Conservation (phyloP, 768 basidiomycete species). For the Hericium rajendrae region DNA sequence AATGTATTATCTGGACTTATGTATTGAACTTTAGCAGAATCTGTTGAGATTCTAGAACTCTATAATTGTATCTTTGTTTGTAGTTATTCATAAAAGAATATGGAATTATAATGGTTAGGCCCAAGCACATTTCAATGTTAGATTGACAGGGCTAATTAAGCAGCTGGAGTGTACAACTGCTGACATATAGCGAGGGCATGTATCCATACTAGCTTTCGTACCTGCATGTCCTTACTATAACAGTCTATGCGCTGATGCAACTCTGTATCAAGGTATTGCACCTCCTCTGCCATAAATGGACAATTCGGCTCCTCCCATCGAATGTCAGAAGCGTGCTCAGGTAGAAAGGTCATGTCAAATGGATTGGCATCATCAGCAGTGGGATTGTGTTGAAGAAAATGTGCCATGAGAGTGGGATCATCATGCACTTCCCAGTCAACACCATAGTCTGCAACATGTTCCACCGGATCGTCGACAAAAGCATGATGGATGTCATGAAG, state of each 20-base stretch:
- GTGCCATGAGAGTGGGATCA: slow-evolving; percentile 9
- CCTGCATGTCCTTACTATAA: background rate
- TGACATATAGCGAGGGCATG: background rate
- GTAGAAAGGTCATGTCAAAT: background rate
- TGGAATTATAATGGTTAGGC: too few relatives aligned
- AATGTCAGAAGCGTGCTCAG: slow-evolving; percentile 7
- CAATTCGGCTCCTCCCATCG: slow-evolving; percentile 10
- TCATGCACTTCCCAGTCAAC: slow-evolving; percentile 16
- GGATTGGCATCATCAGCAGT: slow-evolving; percentile 2
- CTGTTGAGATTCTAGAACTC: too few relatives aligned
- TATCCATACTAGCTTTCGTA: background rate
- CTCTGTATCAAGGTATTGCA: background rate
- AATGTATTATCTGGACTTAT: too few relatives aligned
- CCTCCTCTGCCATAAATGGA: slow-evolving; percentile 7
- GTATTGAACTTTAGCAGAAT: too few relatives aligned
- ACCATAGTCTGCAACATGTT: slow-evolving; percentile 9
- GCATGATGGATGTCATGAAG: background rate
- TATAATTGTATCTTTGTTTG: too few relatives aligned
- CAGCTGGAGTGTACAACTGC: background rate
- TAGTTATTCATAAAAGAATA: too few relatives aligned
- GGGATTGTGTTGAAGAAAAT: slow-evolving; percentile 7
- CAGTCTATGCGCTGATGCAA: background rate
- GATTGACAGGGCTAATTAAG: background rate
- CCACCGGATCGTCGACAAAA: background rate
- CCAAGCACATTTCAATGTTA: too few relatives aligned